These are phyloP conservation scores for Leucogyrophana mollusca DNA, from an alignment of 768 basidiomycete genomes.

Conservation along the genomic window DNA sequence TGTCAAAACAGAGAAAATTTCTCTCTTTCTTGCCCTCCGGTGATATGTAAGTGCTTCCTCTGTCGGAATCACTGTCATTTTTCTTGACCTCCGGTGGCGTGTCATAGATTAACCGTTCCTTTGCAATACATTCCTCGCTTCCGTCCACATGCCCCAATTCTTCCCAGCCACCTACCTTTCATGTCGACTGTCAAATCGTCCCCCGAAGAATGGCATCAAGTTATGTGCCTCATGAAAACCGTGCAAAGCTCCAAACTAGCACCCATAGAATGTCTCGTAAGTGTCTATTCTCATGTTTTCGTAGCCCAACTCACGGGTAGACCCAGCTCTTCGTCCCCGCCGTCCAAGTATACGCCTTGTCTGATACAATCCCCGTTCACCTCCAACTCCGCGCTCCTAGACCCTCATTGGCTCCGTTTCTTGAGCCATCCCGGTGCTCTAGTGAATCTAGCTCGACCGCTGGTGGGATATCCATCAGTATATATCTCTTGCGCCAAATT, in stretches of 20 bases:
- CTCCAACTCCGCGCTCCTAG: constrained; percentile 54
- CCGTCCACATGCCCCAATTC: constrained; percentile 54
- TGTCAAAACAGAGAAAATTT: constrained; percentile 38
- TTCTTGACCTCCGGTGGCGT: background rate
- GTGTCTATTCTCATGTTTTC: constrained; percentile 17
- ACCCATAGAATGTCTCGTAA: constrained; percentile 51
- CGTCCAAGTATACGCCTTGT: constrained; percentile 50
- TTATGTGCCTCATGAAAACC: constrained; percentile 41
- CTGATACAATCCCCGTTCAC: constrained; percentile 63
- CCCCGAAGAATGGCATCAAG: constrained; percentile 68
- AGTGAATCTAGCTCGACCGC: constrained; percentile 6
- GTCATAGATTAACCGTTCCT: constrained; percentile 43
- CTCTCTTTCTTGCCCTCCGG: constrained; percentile 44
- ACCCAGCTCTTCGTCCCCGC: constrained; percentile 59
- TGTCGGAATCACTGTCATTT: background rate
- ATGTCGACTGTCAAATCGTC: constrained; percentile 56
- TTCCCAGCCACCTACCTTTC: constrained; percentile 43
- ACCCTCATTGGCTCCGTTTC: constrained; percentile 45
- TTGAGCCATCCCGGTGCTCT: constrained; percentile 21
- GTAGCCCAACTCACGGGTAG: constrained; percentile 1
- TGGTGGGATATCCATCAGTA: constrained; percentile 35
- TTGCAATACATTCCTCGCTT: constrained; percentile 54
- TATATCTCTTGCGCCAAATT: constrained; percentile 54
- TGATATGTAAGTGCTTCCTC: constrained; percentile 38
- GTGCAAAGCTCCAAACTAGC: constrained; percentile 30